Conservation (phyloP, 2,329 filamentous ascomycete genomes). For the Trichophyton benhamiae region DNA sequence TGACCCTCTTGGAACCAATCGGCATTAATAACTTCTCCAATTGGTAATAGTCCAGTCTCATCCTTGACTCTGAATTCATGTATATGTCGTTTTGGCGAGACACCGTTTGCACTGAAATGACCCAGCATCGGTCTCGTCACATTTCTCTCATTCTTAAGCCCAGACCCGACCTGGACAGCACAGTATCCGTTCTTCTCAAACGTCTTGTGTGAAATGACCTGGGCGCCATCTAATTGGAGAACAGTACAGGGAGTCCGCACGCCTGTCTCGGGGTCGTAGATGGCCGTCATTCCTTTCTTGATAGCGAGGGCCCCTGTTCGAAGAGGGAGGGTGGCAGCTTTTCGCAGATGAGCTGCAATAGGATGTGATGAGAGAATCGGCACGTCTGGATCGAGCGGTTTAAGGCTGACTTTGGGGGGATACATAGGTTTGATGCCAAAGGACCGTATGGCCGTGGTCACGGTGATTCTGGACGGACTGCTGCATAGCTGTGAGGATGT, state of each 20-base stretch:
- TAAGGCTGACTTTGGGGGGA: constrained; percentile 40
- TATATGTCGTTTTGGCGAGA: constrained; percentile 72
- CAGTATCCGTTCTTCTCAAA: constrained; percentile 73
- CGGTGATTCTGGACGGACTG: neutral
- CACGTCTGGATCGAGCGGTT: constrained; percentile 41
- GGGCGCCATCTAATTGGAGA: constrained; percentile 81
- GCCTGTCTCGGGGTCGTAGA: constrained; percentile 67
- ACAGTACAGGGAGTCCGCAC: constrained; percentile 77
- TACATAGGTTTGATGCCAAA: constrained; percentile 49
- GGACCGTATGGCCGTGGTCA: constrained; percentile 19
- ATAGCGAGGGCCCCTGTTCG: constrained; percentile 72
- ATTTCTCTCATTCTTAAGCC: constrained; percentile 60
- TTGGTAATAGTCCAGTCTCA: constrained; percentile 56
- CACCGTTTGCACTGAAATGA: constrained; percentile 69
- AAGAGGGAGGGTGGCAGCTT: constrained; percentile 45
- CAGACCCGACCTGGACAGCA: constrained; percentile 79
- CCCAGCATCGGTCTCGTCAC: constrained; percentile 73
- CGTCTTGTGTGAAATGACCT: constrained; percentile 81
- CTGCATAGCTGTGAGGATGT: neutral
- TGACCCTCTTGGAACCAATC: constrained; percentile 86
- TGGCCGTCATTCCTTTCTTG: constrained; percentile 92
- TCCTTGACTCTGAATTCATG: constrained; percentile 77
- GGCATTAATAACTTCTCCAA: constrained; percentile 67
- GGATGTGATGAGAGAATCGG: constrained; percentile 44
- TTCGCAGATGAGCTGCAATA: constrained; percentile 48